Evolutionary conservation across 1,139 yeast genomes (phyloP).

Genomic region (Pichia sp.): DNA sequence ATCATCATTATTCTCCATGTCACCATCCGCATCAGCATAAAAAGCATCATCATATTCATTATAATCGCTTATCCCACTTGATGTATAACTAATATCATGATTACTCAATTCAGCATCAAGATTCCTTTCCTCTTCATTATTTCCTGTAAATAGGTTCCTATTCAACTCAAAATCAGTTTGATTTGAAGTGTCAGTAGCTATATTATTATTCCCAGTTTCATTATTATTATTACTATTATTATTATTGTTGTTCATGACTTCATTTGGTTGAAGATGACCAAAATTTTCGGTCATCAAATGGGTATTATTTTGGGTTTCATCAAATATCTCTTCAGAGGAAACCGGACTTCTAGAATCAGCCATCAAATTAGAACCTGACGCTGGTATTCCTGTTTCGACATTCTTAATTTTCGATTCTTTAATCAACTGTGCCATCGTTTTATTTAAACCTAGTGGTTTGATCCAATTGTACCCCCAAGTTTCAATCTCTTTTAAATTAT

Average conservation of each 20-base stretch:
- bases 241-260: not conserved
- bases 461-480: slow-evolving; percentile 43
- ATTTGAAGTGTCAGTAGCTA: slow-evolving; percentile 1
- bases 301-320: slow-evolving; percentile 3
- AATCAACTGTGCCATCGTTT: slow-evolving; percentile 38
- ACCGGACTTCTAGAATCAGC: not conserved
- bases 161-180: not conserved
- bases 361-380: not conserved
- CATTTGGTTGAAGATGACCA: slow-evolving; percentile 10
- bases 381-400: not conserved
- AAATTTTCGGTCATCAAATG: slow-evolving; percentile 12
- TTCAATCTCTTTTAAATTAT: slow-evolving; percentile 37
- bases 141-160: slow-evolving; percentile 7
- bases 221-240: not conserved
- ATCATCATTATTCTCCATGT: slow-evolving; percentile 1
- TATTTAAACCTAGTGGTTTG: slow-evolving; percentile 49
- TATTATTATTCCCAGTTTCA: not conserved
- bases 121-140: slow-evolving; percentile 24
- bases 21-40: slow-evolving; percentile 24
- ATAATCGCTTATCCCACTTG: slow-evolving; percentile 22
- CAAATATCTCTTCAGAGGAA: not conserved
- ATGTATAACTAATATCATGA: slow-evolving; percentile 29
- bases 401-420: slow-evolving; percentile 21
- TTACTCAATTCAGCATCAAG: slow-evolving; percentile 44
- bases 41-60: slow-evolving; percentile 3